Base-by-base conservation (phyloP, 2,329 filamentous ascomycete species). In the Alternaria longipes region DNA sequence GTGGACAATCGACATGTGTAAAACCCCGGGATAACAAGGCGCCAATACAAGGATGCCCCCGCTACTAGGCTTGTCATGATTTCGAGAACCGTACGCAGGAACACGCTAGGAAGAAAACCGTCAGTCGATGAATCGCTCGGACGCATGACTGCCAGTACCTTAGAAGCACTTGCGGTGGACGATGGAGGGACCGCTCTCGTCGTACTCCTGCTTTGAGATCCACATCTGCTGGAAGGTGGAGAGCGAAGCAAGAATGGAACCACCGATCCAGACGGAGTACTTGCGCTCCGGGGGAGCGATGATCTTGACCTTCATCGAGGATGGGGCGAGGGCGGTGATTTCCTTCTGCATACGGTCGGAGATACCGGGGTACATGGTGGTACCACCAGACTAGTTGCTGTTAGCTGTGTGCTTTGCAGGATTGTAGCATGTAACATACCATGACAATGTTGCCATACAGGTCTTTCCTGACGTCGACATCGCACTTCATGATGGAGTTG, bases 201-300 rank as follows among this genome's bases (percentile, higher is more conserved):
- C 95, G 90, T 98, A 98, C 89, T 98, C 94, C 88, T 99, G 95
- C 93, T 99, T 99, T 79, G 95, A 99, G 90, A 99, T 98, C 95
- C 95, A 99, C 95, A 99, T 99, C 88, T 99, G 95, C 89, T 99
- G 95, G 94, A 99, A 99, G 85, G 95, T 99, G 76, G 95, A 99
- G 79, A 99, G 92, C 71, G 95, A 99, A 78, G 95, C 95, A 81
- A 99, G 87, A 86, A 99, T 99, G 84, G 95, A 99, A 90, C 95
- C 95, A 95, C 95, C 95, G 84, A 99, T 99, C 95, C 95, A 99
- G 89, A 99, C 95, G 70, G 95, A 98, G 93, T 99, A 99, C 90
- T 99, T 99, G 86, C 95, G 93, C 92, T 99, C 95, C 75, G 95
- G 95, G 78, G 95, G 95, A 86, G 95, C 95, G 83, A 99, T 98